These are phyloP conservation scores for Rhynchosporium secalis DNA, from an alignment of 2,329 filamentous ascomycete genomes.

Conservation along the genomic window DNA sequence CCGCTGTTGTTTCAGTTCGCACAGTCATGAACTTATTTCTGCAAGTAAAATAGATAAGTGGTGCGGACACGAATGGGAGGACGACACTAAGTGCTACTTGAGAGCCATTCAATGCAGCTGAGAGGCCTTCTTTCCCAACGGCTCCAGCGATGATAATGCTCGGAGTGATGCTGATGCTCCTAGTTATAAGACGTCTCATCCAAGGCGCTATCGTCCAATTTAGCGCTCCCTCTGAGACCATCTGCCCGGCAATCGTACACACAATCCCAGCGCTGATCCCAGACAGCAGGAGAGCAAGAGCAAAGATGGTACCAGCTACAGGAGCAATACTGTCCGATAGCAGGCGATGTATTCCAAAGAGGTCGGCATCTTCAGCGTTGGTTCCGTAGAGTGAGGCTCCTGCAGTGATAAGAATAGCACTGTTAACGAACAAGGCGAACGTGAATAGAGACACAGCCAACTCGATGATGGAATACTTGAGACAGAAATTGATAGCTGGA, in stretches of 20 bases:
- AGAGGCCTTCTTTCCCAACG: constrained; percentile 69
- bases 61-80: constrained; percentile 78
- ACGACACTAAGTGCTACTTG: constrained; percentile 80
- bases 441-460: constrained; percentile 73
- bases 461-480: constrained; percentile 73
- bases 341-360: constrained; percentile 79
- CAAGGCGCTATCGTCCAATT: constrained; percentile 74
- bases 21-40: constrained; percentile 74
- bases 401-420: constrained; percentile 77
- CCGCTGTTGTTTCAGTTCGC: constrained; percentile 1
- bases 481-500: constrained; percentile 69
- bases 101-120: constrained; percentile 69
- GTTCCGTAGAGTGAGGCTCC: constrained; percentile 71
- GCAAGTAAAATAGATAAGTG: constrained; percentile 83
- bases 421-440: constrained; percentile 83
- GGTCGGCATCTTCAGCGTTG: constrained; percentile 67
- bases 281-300: constrained; percentile 75
- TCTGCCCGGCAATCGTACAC: constrained; percentile 86
- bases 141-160: constrained; percentile 81
- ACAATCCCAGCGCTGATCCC: constrained; percentile 82
- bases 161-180: constrained; percentile 77
- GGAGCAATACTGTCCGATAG: constrained; percentile 67
- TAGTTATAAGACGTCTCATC: constrained; percentile 75
- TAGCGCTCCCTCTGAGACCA: constrained; percentile 82
- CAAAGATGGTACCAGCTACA: constrained; percentile 80